These are phyloP conservation scores for Miscanthus lutarioriparius DNA, from an alignment of 176 grass and related monocot genomes.

Conservation along the genomic window DNA sequence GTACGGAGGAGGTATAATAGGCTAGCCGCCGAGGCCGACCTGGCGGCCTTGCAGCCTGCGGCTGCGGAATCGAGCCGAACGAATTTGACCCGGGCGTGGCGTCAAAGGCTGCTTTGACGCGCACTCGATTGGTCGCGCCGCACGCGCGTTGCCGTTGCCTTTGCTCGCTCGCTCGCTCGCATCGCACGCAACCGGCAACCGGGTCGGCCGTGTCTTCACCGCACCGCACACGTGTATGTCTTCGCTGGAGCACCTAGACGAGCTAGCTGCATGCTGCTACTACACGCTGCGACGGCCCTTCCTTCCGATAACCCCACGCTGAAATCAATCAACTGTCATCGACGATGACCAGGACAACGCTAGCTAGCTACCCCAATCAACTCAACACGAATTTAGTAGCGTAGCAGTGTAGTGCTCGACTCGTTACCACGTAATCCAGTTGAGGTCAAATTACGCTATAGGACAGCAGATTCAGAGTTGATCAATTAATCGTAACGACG, in stretches of 20 bases:
- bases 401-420: background rate
- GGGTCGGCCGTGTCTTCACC: background rate
- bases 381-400: background rate
- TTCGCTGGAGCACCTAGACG: background rate
- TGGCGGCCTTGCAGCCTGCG: no score
- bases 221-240: background rate
- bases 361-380: background rate
- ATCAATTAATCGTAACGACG: background rate
- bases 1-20: no score
- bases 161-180: background rate
- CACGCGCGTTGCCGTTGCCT: no score
- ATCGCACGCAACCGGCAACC: background rate
- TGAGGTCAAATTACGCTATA: background rate
- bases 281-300: background rate
- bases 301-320: background rate
- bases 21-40: background rate
- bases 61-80: no score
- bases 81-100: background rate
- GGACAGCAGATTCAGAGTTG: background rate
- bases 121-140: background rate
- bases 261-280: no score
- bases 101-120: background rate
- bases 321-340: background rate
- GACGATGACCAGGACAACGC: background rate
- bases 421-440: background rate